Evolutionary conservation across 495 filamentous ascomycete species (phyloP), one percentile per base, ranked within the genome.

Genomic region (Penicillium subrubescens): DNA sequence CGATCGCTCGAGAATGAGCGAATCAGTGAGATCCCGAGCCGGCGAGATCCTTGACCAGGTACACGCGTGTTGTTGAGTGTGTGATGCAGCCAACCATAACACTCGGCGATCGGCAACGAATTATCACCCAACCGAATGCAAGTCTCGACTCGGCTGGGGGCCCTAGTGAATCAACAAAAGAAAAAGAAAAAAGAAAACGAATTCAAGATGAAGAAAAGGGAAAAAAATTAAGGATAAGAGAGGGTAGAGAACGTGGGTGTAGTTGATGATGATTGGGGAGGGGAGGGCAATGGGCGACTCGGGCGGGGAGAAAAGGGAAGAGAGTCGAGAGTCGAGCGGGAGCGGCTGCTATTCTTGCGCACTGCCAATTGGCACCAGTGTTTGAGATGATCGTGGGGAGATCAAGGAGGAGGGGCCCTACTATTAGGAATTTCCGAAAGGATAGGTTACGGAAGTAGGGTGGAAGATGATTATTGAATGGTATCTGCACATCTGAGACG

Each of bases 281-380:
- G 55, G 63, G 60, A 60, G 56, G 53, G 57, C 57, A 61, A 60
- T 56, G 65, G 60, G 48, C 64, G 69, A 71, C 71, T 74, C 65
- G 65, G 69, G 70, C 67, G 67, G 66, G 61, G 65, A 67, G 63
- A 57, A 66, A 64, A 67, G 63, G 58, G 63, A 70, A 65, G 67
- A 66, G 63, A 66, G 62, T 59, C 48, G 50, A 51, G 54, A 65
- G 55, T 39, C 15, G 59, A 58, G 65, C 60, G 63, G 41, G 60
- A 55, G 60, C 29, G 58, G 56, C 46, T 64, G 62, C 60, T 68
- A 63, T 56, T 56, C 31, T 56, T 10, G 31, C 31, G 31, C 31
- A 39, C 53, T 35, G 53, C 69, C 67, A 63, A 64, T 58, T 69
- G 63, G 59, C 63, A 59, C 68, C 68, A 60, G 59, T 59, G 68